These are phyloP conservation scores for Thalassiosira profunda DNA, from an alignment of 108 stramenopile genomes.

Conservation along the genomic window DNA sequence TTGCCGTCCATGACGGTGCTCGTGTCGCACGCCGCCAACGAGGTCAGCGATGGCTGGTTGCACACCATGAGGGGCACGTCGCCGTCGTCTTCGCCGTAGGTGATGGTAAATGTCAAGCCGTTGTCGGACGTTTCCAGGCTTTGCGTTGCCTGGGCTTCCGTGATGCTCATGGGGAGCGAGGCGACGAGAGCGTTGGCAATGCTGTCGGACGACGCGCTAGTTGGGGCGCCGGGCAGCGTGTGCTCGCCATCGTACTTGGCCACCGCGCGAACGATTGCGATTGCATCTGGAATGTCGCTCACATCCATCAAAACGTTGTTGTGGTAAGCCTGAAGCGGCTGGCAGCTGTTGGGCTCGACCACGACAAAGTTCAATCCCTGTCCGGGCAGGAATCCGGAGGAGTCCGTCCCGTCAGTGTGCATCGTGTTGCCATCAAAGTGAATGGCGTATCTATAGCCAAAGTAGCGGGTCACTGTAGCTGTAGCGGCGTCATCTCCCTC, in stretches of 20 bases:
- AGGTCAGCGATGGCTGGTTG: slow-evolving; percentile 23
- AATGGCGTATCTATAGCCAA: slow-evolving; percentile 57
- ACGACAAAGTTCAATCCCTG: slow-evolving; percentile 35
- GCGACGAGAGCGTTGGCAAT: slow-evolving; percentile 26
- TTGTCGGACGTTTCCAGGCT: slow-evolving; percentile 43
- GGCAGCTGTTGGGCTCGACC: slow-evolving; percentile 29
- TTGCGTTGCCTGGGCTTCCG: slow-evolving; percentile 35
- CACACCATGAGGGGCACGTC: slow-evolving; percentile 51
- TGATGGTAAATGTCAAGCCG: slow-evolving; percentile 67
- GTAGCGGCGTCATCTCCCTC: slow-evolving; percentile 6
- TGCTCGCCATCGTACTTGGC: slow-evolving; percentile 31
- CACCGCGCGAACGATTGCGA: slow-evolving; percentile 25
- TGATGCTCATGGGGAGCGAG: slow-evolving; percentile 47
- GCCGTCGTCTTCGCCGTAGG: slow-evolving; percentile 54
- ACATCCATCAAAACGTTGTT: slow-evolving; percentile 43
- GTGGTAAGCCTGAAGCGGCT: slow-evolving; percentile 43
- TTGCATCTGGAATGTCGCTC: slow-evolving; percentile 34
- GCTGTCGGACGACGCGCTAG: slow-evolving; percentile 8
- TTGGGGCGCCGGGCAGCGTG: slow-evolving; percentile 30
- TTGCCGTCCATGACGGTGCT: slow-evolving; percentile 86
- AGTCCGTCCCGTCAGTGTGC: slow-evolving; percentile 28
- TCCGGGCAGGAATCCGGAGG: slow-evolving; percentile 22
- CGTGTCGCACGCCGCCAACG: slow-evolving; percentile 45
- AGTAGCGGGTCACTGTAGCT: slow-evolving; percentile 33
- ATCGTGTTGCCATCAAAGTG: slow-evolving; percentile 71